These are phyloP conservation scores for Lepraria neglecta DNA, from an alignment of 495 filamentous ascomycete genomes.

Conservation along the genomic window DNA sequence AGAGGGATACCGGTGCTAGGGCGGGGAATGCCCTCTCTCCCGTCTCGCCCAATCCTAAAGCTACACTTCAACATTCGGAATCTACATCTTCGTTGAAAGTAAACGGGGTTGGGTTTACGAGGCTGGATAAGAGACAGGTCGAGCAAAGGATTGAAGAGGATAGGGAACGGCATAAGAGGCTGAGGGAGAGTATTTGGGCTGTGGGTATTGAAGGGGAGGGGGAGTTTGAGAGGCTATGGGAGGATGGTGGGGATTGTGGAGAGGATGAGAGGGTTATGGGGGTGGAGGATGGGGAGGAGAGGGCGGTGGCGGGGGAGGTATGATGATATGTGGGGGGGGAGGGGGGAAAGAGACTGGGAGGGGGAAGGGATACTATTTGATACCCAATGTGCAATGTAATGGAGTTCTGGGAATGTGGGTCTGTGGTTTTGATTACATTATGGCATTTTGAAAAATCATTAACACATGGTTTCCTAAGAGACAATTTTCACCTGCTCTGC, in stretches of 20 bases:
- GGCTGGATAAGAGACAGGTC: conserved; percentile 77
- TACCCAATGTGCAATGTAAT: no score
- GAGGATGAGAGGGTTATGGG: conserved; percentile 48
- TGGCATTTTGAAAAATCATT: no score
- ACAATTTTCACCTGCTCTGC: no score
- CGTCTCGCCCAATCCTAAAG: conserved; percentile 26
- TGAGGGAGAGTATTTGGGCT: conserved; percentile 86
- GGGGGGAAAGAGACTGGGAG: no score
- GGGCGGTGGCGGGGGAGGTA: conserved; percentile 27
- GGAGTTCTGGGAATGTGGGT: no score
- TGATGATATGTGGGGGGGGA: background rate
- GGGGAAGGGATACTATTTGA: no score
- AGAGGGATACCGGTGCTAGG: conserved; percentile 49
- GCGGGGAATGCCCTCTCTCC: conserved; percentile 26
- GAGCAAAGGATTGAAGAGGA: conserved; percentile 97
- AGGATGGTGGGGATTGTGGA: conserved; percentile 75
- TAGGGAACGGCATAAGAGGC: conserved; percentile 85
- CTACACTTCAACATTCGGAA: conserved; percentile 23
- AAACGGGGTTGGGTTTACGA: conserved; percentile 32
- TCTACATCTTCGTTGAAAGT: conserved; percentile 30
- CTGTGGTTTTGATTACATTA: no score
- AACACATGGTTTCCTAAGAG: no score
- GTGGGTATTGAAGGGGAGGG: conserved; percentile 53
- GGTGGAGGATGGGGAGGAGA: conserved; percentile 10
- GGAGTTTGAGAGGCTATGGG: conserved; percentile 67